Evolutionary conservation across 345 rosid genomes (phyloP).

Genomic region (Ailanthus altissimus): DNA sequence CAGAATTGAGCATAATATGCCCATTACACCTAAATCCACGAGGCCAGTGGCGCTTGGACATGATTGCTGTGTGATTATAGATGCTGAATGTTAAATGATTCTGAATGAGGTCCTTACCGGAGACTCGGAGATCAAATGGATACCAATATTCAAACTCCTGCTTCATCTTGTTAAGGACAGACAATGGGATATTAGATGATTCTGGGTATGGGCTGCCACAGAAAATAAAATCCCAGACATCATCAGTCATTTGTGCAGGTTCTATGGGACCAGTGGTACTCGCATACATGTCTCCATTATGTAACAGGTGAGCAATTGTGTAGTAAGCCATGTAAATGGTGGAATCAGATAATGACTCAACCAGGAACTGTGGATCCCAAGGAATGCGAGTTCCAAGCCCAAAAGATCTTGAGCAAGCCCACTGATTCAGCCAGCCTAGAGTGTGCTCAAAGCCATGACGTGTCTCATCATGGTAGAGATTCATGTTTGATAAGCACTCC

Average conservation of each 20-base stretch:
- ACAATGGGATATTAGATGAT: slow-evolving; percentile 57
- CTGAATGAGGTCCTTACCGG: slow-evolving; percentile 97
- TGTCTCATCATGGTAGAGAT: slow-evolving; percentile 80
- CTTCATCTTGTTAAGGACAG: slow-evolving; percentile 77
- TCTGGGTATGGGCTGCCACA: slow-evolving; percentile 72
- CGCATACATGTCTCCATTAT: slow-evolving; percentile 79
- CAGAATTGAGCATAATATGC: slow-evolving; percentile 90
- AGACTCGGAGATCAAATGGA: slow-evolving; percentile 92
- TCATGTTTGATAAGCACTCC: slow-evolving; percentile 81
- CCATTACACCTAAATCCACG: slow-evolving; percentile 95
- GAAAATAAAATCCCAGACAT: slow-evolving; percentile 86
- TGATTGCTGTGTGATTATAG: slow-evolving; percentile 82
- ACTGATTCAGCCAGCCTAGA: slow-evolving; percentile 90
- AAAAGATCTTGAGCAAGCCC: slow-evolving; percentile 99
- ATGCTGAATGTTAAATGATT: slow-evolving; percentile 88
- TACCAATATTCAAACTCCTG: slow-evolving; percentile 97
- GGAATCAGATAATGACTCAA: slow-evolving; percentile 91
- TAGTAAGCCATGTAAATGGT: slow-evolving; percentile 94
- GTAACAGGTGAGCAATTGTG: slow-evolving; percentile 82
- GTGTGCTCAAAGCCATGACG: slow-evolving; percentile 90
- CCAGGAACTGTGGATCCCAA: slow-evolving; percentile 89
- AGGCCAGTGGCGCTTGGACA: slow-evolving; percentile 84
- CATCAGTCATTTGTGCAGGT: slow-evolving; percentile 82
- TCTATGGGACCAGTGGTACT: slow-evolving; percentile 43
- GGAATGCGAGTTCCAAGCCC: slow-evolving; percentile 99